Conservation (phyloP, 768 basidiomycete genomes). For the Epithele typhae region DNA sequence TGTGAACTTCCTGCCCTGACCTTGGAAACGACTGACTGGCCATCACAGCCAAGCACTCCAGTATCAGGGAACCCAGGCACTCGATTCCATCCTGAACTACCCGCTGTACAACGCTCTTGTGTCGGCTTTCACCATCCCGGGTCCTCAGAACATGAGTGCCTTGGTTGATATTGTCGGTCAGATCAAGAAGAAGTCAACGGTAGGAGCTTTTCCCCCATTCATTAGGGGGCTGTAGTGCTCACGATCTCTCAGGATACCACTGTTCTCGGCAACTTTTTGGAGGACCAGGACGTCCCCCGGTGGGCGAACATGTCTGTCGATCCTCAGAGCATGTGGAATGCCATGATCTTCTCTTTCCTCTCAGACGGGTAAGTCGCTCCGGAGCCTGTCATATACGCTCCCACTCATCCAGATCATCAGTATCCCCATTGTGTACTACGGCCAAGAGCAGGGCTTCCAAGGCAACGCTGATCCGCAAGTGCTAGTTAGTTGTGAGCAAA, state of each 20-base stretch:
- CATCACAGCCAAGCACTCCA: slow-evolving; percentile 45
- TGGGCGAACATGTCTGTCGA: slow-evolving; percentile 73
- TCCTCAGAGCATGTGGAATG: slow-evolving; percentile 69
- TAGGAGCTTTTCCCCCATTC: not conserved
- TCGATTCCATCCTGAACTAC: slow-evolving; percentile 71
- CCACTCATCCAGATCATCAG: slow-evolving; percentile 17
- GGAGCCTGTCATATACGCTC: too few species aligned
- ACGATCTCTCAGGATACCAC: slow-evolving; percentile 25
- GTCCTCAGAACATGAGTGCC: slow-evolving; percentile 56
- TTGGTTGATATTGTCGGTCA: slow-evolving; percentile 48
- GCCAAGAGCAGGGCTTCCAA: slow-evolving; percentile 69
- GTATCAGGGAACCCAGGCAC: slow-evolving; percentile 56
- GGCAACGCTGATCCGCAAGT: slow-evolving; percentile 65
- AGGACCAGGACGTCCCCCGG: slow-evolving; percentile 74
- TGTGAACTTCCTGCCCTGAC: not conserved
- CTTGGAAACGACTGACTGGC: not conserved
- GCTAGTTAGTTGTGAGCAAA: slow-evolving; percentile 3
- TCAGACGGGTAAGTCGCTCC: slow-evolving; percentile 48
- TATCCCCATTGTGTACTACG: slow-evolving; percentile 82
- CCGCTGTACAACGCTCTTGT: slow-evolving; percentile 63
- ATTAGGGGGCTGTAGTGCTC: not conserved
- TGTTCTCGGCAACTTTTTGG: slow-evolving; percentile 70
- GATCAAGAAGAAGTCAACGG: slow-evolving; percentile 51
- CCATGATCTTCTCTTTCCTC: slow-evolving; percentile 72
- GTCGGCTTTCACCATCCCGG: slow-evolving; percentile 68